phyloP scores from a whole-genome alignment of 352 stramenopile species.

The Phytophthora cajani region DNA sequence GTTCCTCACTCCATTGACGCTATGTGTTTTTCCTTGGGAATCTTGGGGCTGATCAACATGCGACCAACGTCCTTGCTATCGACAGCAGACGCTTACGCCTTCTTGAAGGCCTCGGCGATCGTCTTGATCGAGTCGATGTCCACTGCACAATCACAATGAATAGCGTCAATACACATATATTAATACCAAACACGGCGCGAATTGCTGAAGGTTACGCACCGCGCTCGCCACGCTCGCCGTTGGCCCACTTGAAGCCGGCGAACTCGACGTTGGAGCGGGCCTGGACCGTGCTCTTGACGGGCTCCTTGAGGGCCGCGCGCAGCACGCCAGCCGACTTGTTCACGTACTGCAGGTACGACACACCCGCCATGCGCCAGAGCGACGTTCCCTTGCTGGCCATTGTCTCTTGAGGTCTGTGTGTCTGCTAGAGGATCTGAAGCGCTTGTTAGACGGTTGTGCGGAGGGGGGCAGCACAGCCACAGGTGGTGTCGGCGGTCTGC shows the following conservation, averaged over 20 bases:
- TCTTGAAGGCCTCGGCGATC: slow-evolving; percentile 80
- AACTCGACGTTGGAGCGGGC: slow-evolving; percentile 82
- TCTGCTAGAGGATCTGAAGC: slow-evolving; percentile 22
- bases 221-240: slow-evolving; percentile 80
- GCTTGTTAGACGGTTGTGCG: slow-evolving; percentile 26
- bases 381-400: slow-evolving; percentile 86
- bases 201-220: slow-evolving; percentile 39
- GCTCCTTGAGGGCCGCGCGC: slow-evolving; percentile 83
- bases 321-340: slow-evolving; percentile 85
- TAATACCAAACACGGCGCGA: background rate
- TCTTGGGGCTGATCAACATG: slow-evolving; percentile 1
- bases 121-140: slow-evolving; percentile 86
- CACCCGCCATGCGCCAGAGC: slow-evolving; percentile 85
- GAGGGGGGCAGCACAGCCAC: slow-evolving; percentile 27
- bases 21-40: slow-evolving; percentile 26
- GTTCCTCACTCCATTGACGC: slow-evolving; percentile 21
- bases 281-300: slow-evolving; percentile 85
- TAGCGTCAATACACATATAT: background rate
- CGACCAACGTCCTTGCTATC: slow-evolving; percentile 19
- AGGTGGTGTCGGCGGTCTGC: slow-evolving; percentile 9
- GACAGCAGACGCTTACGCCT: slow-evolving; percentile 50
- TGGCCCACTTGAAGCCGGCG: slow-evolving; percentile 86
- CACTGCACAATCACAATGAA: slow-evolving; percentile 35
- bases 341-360: slow-evolving; percentile 91
- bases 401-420: slow-evolving; percentile 24